Evolutionary conservation across 805 yeast species (phyloP), one percentile per base, ranked within the genome.

Genomic region (Lipomyces sp.): DNA sequence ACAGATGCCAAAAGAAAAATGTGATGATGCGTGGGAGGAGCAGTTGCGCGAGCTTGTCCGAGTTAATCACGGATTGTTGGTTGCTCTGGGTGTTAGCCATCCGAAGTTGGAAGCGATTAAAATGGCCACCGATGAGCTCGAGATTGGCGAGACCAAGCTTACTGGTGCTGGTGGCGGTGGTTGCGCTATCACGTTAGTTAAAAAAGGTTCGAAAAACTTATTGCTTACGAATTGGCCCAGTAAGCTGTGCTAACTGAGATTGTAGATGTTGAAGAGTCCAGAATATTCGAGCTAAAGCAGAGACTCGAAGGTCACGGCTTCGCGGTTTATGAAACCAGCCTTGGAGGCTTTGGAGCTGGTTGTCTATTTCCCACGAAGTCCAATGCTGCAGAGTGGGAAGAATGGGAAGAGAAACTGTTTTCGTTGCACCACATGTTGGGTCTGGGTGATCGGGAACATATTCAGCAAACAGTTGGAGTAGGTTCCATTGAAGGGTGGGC

Each of bases 121-220:
- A 73, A 78, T 85, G 29, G 79, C 86, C n/a, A 84, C 91, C 32
- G 93, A 90, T 74, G 83, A 82, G 60, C 73, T 85, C 64, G 75
- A 80, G 3, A 77, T 95, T 18, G 99, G 99, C 6, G 87, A 89
- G 65, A 94, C 99, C 0, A 95, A 95, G 77, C 83, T 95, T 63
- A 95, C 99, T 0, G 99, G 99, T 53, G 99, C 99, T 0, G 99
- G 99, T 45, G 99, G 99, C 29, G 99, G 99, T 60, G 99, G 99
- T 1, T 95, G 99, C 81, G 97, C 98, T 10, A 89, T 95, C 64
- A 95, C 98, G 0, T 78, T 95, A 50, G 81, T 93, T 15, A 71
- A 73, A 18, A 86, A 84, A 53, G 81, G 79, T 51, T 24, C 24
- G 24, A 42, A 8, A 13, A 18, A 15, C n/a, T n/a, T 13, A 42